Base-by-base conservation (phyloP, 768 basidiomycete species). In the Rhizopogon vinicolor region DNA sequence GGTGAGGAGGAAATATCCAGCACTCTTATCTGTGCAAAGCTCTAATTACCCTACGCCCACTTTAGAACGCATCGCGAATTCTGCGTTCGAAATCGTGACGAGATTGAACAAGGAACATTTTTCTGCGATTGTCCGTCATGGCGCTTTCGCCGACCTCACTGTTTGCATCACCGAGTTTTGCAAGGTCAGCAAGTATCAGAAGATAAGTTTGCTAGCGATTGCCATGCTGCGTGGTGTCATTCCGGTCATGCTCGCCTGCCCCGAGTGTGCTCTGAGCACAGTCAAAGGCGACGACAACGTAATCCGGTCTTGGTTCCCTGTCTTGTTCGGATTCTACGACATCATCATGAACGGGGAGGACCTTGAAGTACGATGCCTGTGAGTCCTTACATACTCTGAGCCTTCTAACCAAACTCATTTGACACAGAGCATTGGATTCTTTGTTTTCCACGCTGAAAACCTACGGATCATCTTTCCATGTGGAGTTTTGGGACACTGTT, bases 291-390 rank as follows among this genome's bases (percentile, higher is more conserved):
- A 91, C 56, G 96, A 97, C 58, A 84, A 83, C 29, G 95, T 94
- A 91, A 89, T 98, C 72, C 89, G 86, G 62, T 98, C 87, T 71
- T 99, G 97, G 97, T 94, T 91, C 76, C 97, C 97, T 0, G 85
- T 93, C 2, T 77, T 98, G 39, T 96, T 98, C 66, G 89, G 91
- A n/a, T 98, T 98, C 75, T 98, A 95, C 72, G 97, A 98, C 69
- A 96, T 99, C 53, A 96, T 99, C 68, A 98, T 99, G 96, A 98
- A 97, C 58, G 97, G 93, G 16, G 97, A 98, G 69, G 97, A 99
- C 65, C 75, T 99, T 28, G 97, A 99, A 81, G 94, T 99, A 51
- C 85, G 97, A 62, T 83, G 95, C 66, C 71, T 98, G 97, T 99
- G 67, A 74, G 93, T 78, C 12, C 52, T 51, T 33, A n/a, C 41